phyloP scores from a whole-genome alignment of 2,329 filamentous ascomycete species.

The Microdochium paspali region DNA sequence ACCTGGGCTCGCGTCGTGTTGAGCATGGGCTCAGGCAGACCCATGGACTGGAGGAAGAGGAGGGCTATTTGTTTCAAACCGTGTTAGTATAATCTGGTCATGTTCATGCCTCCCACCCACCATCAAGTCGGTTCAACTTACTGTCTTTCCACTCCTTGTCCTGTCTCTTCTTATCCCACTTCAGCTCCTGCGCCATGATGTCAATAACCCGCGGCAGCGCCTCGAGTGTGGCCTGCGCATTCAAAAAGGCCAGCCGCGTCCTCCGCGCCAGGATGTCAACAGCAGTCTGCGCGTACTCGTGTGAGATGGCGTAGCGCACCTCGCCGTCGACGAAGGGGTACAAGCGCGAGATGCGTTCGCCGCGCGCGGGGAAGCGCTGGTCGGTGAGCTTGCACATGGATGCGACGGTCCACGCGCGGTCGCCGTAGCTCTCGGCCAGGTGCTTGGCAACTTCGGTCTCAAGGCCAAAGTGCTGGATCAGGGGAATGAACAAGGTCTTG shows the following conservation, averaged over 20 bases:
- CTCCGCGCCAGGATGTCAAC: constrained; percentile 80
- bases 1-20: constrained; percentile 49
- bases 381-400: constrained; percentile 69
- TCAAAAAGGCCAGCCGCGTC: constrained; percentile 80
- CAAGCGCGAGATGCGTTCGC: constrained; percentile 66
- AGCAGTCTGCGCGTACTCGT: constrained; percentile 88
- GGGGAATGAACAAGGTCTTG: constrained; percentile 84
- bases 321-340: constrained; percentile 93
- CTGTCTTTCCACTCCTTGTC: constrained; percentile 74
- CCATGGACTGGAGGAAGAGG: constrained; percentile 54
- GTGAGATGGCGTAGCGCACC: constrained; percentile 74
- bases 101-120: no score
- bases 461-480: constrained; percentile 87
- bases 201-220: constrained; percentile 79
- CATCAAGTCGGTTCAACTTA: no score
- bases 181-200: constrained; percentile 76
- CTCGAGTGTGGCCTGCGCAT: constrained; percentile 83
- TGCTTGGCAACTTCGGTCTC: constrained; percentile 91
- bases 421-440: constrained; percentile 78
- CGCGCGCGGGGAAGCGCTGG: constrained; percentile 72
- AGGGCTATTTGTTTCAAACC: constrained; percentile 31
- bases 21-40: constrained; percentile 51
- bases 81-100: constrained; percentile 4
- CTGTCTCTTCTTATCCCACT: constrained; percentile 65
- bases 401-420: constrained; percentile 85